These are phyloP conservation scores for Cicer chorassanicum DNA, from an alignment of 306 rosid species.

Conservation along the genomic window DNA sequence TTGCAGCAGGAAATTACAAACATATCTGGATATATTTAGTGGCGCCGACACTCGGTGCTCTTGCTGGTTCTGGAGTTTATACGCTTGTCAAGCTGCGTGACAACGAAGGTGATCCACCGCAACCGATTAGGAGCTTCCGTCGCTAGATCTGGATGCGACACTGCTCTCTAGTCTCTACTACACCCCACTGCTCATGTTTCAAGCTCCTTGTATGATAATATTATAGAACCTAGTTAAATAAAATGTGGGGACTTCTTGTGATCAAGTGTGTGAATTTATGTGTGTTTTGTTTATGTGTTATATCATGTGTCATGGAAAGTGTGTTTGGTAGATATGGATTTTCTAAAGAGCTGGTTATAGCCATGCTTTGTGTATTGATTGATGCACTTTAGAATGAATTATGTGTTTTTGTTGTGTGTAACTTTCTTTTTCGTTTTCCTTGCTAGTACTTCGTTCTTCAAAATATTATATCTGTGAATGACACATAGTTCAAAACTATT, in stretches of 20 bases:
- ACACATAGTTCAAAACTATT: background rate
- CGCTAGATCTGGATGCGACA: slow-evolving; percentile 45
- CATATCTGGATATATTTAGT: slow-evolving; percentile 77
- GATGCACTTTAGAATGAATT: background rate
- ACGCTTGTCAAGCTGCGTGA: slow-evolving; percentile 72
- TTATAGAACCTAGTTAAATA: slow-evolving; percentile 29
- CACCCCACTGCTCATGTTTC: slow-evolving; percentile 38
- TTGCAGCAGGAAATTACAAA: slow-evolving; percentile 82
- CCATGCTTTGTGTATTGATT: slow-evolving; percentile 22
- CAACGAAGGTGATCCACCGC: slow-evolving; percentile 51
- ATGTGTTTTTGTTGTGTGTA: slow-evolving; percentile 20
- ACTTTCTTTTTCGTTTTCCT: background rate
- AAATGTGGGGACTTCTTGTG: slow-evolving; percentile 44
- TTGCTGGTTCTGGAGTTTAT: slow-evolving; percentile 78
- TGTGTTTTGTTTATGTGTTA: slow-evolving; percentile 14
- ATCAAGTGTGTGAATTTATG: slow-evolving; percentile 14
- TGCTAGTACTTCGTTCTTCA: background rate
- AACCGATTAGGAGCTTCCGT: slow-evolving; percentile 78
- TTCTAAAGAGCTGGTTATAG: slow-evolving; percentile 11
- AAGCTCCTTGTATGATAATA: slow-evolving; percentile 14
- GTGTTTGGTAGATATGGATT: slow-evolving; percentile 8
- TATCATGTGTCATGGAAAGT: background rate
- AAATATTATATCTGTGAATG: background rate
- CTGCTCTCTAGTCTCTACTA: background rate
- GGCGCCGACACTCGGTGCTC: slow-evolving; percentile 85